Evolutionary conservation across 306 rosid species (phyloP).

Genomic region (Prunus mume): DNA sequence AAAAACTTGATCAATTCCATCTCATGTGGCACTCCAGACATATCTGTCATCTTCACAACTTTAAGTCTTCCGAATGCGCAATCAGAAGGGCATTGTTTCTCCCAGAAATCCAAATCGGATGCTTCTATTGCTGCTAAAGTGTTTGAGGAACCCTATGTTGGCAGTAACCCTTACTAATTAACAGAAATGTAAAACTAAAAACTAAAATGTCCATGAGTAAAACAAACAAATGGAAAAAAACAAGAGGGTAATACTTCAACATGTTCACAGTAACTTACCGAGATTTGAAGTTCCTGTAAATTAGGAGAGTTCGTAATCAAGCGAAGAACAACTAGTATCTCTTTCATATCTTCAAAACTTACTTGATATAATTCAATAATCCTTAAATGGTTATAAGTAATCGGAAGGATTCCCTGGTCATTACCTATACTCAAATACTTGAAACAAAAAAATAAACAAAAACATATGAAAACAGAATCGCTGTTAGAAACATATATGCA

Average conservation of each 20-base stretch:
- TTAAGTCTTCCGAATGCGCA: slow-evolving; percentile 48
- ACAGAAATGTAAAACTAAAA: slow-evolving; percentile 8
- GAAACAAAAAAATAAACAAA: slow-evolving; percentile 18
- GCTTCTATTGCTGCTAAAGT: slow-evolving; percentile 42
- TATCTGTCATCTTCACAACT: slow-evolving; percentile 65
- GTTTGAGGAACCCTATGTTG: slow-evolving; percentile 61
- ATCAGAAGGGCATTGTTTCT: slow-evolving; percentile 43
- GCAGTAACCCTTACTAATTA: slow-evolving; percentile 5
- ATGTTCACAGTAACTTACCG: slow-evolving; percentile 48
- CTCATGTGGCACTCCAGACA: slow-evolving; percentile 76
- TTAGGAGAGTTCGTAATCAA: slow-evolving; percentile 82
- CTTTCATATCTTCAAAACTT: slow-evolving; percentile 88
- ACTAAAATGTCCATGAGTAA: slow-evolving; percentile 1
- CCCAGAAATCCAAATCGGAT: slow-evolving; percentile 76
- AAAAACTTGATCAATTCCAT: slow-evolving; percentile 73
- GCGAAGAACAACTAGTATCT: slow-evolving; percentile 78
- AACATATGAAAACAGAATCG: background rate
- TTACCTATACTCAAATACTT: slow-evolving; percentile 90
- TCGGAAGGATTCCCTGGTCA: slow-evolving; percentile 38
- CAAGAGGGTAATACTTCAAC: background rate
- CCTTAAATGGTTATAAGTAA: slow-evolving; percentile 58
- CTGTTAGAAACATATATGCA: slow-evolving; percentile 10
- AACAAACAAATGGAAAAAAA: background rate
- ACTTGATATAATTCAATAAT: slow-evolving; percentile 77
- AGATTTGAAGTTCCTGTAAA: slow-evolving; percentile 75